These are phyloP conservation scores for Eucalyptus lansdowneana DNA, from an alignment of 345 rosid genomes.

Conservation along the genomic window DNA sequence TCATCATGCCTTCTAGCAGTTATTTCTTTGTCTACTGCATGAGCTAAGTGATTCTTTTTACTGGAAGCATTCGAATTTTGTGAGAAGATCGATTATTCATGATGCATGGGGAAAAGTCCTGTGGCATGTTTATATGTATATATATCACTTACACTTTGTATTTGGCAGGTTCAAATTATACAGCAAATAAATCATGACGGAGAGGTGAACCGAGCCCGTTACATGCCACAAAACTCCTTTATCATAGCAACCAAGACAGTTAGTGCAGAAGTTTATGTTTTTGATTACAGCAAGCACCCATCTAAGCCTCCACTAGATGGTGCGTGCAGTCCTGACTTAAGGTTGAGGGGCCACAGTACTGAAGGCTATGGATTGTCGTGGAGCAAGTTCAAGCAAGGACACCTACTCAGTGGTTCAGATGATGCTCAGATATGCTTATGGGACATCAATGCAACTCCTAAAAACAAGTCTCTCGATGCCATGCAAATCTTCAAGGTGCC, in stretches of 20 bases:
- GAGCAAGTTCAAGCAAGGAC: conserved; percentile 91
- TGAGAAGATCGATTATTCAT: background rate
- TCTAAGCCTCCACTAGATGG: conserved; percentile 95
- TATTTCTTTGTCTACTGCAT: background rate
- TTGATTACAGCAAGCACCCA: conserved; percentile 88
- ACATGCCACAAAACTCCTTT: conserved; percentile 93
- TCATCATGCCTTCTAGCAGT: background rate
- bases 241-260: conserved; percentile 93
- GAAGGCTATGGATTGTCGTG: conserved; percentile 97
- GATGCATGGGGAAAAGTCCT: too few species aligned
- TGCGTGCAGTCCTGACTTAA: conserved; percentile 77
- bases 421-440: conserved; percentile 98
- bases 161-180: conserved; percentile 69
- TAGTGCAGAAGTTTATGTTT: conserved; percentile 88
- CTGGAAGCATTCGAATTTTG: background rate
- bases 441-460: conserved; percentile 77
- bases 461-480: conserved; percentile 81
- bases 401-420: conserved; percentile 93
- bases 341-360: conserved; percentile 88
- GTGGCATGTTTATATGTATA: background rate
- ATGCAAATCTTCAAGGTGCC: conserved; percentile 70
- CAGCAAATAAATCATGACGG: conserved; percentile 98
- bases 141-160: background rate
- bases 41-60: background rate
- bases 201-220: conserved; percentile 96